phyloP scores from a whole-genome alignment of 306 rosid species.

The Fagus sylvatica region DNA sequence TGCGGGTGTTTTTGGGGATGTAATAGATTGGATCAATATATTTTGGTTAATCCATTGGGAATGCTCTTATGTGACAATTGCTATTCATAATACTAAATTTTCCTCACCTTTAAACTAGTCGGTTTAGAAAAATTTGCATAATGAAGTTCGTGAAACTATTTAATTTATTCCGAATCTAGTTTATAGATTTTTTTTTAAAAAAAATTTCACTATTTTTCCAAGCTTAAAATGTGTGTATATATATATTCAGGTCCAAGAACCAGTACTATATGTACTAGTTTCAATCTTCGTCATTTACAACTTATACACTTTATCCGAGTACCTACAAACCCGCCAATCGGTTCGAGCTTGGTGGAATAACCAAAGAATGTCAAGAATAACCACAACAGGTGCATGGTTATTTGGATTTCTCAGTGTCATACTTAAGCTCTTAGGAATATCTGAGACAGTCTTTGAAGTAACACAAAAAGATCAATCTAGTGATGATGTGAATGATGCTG shows the following conservation, averaged over 20 bases:
- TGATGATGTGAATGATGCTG: neutral
- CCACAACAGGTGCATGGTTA: slow-evolving; percentile 21
- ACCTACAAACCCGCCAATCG: slow-evolving; percentile 20
- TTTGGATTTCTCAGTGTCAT: slow-evolving; percentile 27
- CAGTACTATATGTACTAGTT: slow-evolving; percentile 19
- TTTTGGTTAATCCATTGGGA: too few species aligned
- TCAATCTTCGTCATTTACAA: slow-evolving; percentile 26
- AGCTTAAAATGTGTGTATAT: neutral
- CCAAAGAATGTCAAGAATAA: slow-evolving; percentile 35
- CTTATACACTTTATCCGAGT: slow-evolving; percentile 17
- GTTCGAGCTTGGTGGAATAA: slow-evolving; percentile 58
- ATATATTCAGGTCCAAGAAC: slow-evolving; percentile 29
- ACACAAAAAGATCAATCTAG: slow-evolving; percentile 38
- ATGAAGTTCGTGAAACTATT: neutral
- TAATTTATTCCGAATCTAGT: neutral
- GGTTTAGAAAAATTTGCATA: neutral
- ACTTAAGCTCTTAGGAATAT: slow-evolving; percentile 33
- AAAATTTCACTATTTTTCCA: neutral
- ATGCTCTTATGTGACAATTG: too few species aligned
- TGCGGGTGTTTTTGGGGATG: too few species aligned
- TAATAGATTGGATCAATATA: too few species aligned
- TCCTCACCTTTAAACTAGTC: too few species aligned
- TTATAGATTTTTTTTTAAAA: neutral
- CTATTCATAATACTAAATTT: too few species aligned
- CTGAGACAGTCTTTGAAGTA: slow-evolving; percentile 44